phyloP scores from a whole-genome alignment of 2,329 filamentous ascomycete species.

The Colletotrichum spaethianum region DNA sequence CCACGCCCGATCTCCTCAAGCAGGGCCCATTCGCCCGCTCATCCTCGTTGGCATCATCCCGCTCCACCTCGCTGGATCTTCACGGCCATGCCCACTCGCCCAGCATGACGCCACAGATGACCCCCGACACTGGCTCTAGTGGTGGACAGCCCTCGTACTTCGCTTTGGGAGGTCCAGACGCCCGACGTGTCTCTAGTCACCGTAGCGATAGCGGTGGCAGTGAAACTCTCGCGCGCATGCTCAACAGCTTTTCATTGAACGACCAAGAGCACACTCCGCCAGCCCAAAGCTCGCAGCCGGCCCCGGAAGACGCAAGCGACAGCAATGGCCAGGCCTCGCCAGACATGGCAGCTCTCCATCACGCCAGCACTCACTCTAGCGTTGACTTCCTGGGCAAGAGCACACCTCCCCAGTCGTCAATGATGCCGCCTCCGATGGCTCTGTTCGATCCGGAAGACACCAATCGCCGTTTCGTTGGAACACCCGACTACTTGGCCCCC shows the following conservation, averaged over 20 bases:
- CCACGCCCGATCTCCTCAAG: conserved; percentile 93
- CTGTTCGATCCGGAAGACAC: conserved; percentile 96
- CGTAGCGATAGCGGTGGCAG: conserved; percentile 95
- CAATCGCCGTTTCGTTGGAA: conserved; percentile 93
- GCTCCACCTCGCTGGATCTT: conserved; percentile 94
- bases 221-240: conserved; percentile 86
- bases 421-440: conserved; percentile 93
- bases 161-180: conserved; percentile 77
- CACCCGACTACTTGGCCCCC: conserved; percentile 95
- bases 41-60: conserved; percentile 88
- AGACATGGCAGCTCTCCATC: conserved; percentile 78
- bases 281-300: conserved; percentile 66
- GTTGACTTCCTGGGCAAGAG: conserved; percentile 68
- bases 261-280: conserved; percentile 65
- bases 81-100: conserved; percentile 82
- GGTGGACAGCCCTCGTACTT: conserved; percentile 95
- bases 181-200: conserved; percentile 76
- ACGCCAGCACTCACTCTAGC: conserved; percentile 59
- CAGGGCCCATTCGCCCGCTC: conserved; percentile 91
- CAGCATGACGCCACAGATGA: conserved; percentile 87
- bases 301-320: conserved; percentile 82
- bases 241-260: conserved; percentile 82
- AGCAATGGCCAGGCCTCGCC: conserved; percentile 82
- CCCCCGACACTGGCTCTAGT: conserved; percentile 75
- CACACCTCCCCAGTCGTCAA: conserved; percentile 74